phyloP scores from a whole-genome alignment of 345 rosid genomes.

The Capsella bursapastoris region DNA sequence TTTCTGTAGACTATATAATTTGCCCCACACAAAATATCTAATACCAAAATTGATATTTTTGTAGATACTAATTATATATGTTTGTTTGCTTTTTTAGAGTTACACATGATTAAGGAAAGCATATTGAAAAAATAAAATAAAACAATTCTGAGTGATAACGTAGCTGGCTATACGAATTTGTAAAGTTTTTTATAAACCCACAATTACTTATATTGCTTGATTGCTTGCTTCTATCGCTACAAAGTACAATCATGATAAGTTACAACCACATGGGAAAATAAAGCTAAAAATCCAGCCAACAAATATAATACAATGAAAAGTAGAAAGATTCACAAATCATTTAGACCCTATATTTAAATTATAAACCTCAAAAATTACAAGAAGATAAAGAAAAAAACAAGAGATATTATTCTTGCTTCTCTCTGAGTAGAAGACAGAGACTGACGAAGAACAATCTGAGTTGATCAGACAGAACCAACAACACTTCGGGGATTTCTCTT shows the following conservation, averaged over 20 bases:
- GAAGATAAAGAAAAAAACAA: neutral
- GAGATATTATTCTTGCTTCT: constrained; percentile 29
- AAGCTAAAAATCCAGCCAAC: constrained; percentile 30
- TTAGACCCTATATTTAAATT: constrained; percentile 35
- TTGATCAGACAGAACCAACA: constrained; percentile 40
- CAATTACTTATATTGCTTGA: constrained; percentile 19
- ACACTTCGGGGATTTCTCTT: constrained; percentile 42
- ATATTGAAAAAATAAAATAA: neutral
- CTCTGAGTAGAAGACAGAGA: constrained; percentile 13
- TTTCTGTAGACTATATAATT: neutral
- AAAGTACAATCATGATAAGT: constrained; percentile 38
- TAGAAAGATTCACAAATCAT: constrained; percentile 41
- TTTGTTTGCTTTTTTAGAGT: neutral
- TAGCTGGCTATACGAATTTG: constrained; percentile 26
- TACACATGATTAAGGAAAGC: constrained; percentile 10
- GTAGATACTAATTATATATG: neutral
- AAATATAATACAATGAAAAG: constrained; percentile 10
- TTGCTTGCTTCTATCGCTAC: constrained; percentile 27
- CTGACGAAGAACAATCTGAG: constrained; percentile 34
- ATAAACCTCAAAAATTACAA: constrained; percentile 33
- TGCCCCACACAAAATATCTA: neutral
- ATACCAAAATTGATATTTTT: neutral
- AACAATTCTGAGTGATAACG: constrained; percentile 7
- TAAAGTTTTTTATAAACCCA: neutral
- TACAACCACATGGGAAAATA: constrained; percentile 29